Base-by-base conservation (phyloP, 2,329 filamentous ascomycete genomes). In the Sporothrix schenckii region DNA sequence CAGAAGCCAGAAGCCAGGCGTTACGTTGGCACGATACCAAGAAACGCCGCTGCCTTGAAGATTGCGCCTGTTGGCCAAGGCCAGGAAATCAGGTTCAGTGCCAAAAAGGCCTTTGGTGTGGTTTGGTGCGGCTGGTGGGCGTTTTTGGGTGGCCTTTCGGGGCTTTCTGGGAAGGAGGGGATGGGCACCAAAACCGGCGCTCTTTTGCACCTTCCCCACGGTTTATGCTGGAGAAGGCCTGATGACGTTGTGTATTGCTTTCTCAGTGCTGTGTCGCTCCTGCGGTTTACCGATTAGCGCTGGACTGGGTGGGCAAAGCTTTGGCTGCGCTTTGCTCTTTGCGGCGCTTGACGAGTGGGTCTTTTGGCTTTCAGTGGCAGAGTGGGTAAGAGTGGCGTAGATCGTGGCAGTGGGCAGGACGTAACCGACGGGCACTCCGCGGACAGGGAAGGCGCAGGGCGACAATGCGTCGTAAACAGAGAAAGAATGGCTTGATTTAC, bases 221-320 rank as follows among this genome's bases (percentile, higher is more conserved):
- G 16, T 11, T 67, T 16, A 14, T 5, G 41, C 41, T 16, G 11
- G 34, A 16, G 16, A 27, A 14, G 27, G 27, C 27, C 52, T 70
- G 69, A 70, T 70, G 69, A 70, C 69, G 69, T 70, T 70, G 41
- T 44, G 11, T 44, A 47, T 67, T 27, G 50, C 60, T 66, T 66
- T 70, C 39, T 13, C 61, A 50, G 41, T 49, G 61, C 24, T 34
- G 44, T 49, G 24, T 34, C 10, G 61, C 56, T 61, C n/a, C 9
- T 44, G 34, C 56, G 10, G 41, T 61, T 44, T 44, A 21, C 34
- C 34, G 56, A 34, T 14, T 61, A 61, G 56, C 56, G 56, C 34
- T 30, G 27, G 27, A 13, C 52, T 13, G 49, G 11, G 19, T 34
- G 10, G 34, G 58, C 21, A n/a, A 47, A 34, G 58, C 41, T 61